phyloP scores from a whole-genome alignment of 2,329 filamentous ascomycete genomes.

The Tothia fuscella region DNA sequence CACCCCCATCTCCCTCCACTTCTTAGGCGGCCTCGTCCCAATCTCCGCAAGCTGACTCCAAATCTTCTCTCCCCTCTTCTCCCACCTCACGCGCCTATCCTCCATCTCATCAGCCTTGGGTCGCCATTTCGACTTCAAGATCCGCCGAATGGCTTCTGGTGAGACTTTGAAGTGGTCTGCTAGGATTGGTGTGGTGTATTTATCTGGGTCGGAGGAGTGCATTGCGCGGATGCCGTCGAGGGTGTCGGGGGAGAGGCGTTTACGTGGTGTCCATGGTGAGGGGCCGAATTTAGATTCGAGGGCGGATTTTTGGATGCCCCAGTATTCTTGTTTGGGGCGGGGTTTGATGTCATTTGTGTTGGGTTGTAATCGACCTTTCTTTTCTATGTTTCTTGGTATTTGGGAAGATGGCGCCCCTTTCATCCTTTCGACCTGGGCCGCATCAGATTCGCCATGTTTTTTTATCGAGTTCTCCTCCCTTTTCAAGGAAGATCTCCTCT shows the following conservation, averaged over 20 bases:
- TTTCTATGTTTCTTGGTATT: no score
- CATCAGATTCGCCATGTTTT: no score
- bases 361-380: no score
- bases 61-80: constrained; percentile 35
- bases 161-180: constrained; percentile 76
- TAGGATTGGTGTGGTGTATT: constrained; percentile 63
- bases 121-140: constrained; percentile 68
- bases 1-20: constrained; percentile 37
- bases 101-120: constrained; percentile 39
- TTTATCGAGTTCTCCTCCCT: no score
- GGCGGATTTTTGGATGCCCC: constrained; percentile 66
- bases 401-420: no score
- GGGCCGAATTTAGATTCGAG: constrained; percentile 67
- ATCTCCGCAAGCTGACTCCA: constrained; percentile 35
- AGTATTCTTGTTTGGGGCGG: constrained; percentile 26
- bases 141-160: constrained; percentile 73
- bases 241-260: constrained; percentile 82
- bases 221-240: constrained; percentile 80
- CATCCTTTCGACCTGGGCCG: no score
- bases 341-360: no score
- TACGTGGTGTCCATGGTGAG: constrained; percentile 66
- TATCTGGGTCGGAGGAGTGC: constrained; percentile 61
- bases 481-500: no score
- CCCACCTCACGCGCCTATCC: constrained; percentile 32
- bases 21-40: constrained; percentile 45